Evolutionary conservation across 2,329 filamentous ascomycete genomes (phyloP).

Genomic region (Metarhizium humberi): DNA sequence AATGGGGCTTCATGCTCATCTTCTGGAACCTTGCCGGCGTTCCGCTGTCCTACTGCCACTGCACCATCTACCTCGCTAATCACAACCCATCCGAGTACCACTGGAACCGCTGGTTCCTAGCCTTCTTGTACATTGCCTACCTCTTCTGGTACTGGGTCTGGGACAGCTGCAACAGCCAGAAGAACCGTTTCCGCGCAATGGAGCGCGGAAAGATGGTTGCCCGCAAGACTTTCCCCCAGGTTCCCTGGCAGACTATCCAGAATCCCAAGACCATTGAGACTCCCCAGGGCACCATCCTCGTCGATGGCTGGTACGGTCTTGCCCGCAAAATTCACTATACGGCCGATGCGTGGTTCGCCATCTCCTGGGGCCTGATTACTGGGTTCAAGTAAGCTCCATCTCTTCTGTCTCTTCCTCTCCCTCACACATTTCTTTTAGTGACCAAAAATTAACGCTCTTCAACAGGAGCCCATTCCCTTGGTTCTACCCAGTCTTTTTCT

Average conservation of each 20-base stretch:
- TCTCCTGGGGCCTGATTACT: conserved; percentile 42
- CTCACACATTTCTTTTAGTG: too few relatives aligned
- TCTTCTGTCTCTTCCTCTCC: background rate
- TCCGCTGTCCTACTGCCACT: conserved; percentile 86
- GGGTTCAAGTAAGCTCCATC: conserved; percentile 30
- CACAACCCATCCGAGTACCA: conserved; percentile 69
- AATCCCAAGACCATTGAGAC: conserved; percentile 74
- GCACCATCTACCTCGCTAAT: conserved; percentile 80
- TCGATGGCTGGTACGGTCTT: conserved; percentile 75
- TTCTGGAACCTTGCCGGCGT: conserved; percentile 96
- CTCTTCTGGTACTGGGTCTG: conserved; percentile 83
- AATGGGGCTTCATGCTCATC: conserved; percentile 95
- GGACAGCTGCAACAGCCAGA: conserved; percentile 88
- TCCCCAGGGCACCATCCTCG: conserved; percentile 63
- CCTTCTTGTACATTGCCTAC: conserved; percentile 59
- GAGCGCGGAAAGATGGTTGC: conserved; percentile 62
- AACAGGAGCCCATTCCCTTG: conserved; percentile 69
- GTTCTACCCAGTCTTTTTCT: conserved; percentile 85
- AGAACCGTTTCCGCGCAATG: conserved; percentile 80
- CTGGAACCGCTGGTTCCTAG: conserved; percentile 63
- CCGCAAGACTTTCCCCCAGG: conserved; percentile 77
- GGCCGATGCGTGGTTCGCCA: conserved; percentile 38
- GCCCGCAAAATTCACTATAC: conserved; percentile 56
- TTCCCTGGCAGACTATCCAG: conserved; percentile 77
- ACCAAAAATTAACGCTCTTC: background rate